phyloP scores from a whole-genome alignment of 352 stramenopile genomes.

The Nannochloropsis limnetica region DNA sequence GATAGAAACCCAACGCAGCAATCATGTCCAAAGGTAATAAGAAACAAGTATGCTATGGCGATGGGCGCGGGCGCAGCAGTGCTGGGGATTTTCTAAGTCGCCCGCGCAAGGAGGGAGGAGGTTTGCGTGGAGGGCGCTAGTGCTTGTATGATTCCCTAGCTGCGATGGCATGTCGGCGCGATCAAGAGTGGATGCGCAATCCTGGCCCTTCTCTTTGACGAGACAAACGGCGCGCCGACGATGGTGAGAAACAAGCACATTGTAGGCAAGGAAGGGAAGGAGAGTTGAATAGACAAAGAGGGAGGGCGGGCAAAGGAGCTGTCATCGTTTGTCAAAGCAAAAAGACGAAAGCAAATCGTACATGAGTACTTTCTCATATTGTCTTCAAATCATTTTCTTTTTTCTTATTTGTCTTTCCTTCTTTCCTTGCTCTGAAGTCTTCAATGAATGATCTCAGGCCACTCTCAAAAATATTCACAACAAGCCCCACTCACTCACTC shows the following conservation, averaged over 20 bases:
- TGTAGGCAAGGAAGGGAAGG: neutral
- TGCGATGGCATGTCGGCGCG: too few relatives aligned
- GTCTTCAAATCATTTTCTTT: neutral
- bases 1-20: too few relatives aligned
- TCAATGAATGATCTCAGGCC: neutral
- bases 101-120: too few relatives aligned
- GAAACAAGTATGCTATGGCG: too few relatives aligned
- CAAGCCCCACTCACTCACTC: neutral
- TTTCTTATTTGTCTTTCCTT: neutral
- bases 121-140: too few relatives aligned
- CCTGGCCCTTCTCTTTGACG: neutral
- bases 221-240: neutral
- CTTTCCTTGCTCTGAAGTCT: too few relatives aligned
- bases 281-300: neutral
- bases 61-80: too few relatives aligned
- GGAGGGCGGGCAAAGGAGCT: neutral
- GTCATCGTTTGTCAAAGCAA: neutral
- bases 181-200: neutral
- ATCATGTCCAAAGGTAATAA: too few relatives aligned
- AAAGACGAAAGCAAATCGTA: neutral
- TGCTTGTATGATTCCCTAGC: too few relatives aligned
- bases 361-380: neutral
- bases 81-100: too few relatives aligned
- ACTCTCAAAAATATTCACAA: too few relatives aligned
- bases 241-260: neutral